A percentile compares a stretch with the other conserved stretches of the same genome.
phyloP scores from a whole-genome alignment of 495 filamentous ascomycete species.

The Xylaria scruposa region DNA sequence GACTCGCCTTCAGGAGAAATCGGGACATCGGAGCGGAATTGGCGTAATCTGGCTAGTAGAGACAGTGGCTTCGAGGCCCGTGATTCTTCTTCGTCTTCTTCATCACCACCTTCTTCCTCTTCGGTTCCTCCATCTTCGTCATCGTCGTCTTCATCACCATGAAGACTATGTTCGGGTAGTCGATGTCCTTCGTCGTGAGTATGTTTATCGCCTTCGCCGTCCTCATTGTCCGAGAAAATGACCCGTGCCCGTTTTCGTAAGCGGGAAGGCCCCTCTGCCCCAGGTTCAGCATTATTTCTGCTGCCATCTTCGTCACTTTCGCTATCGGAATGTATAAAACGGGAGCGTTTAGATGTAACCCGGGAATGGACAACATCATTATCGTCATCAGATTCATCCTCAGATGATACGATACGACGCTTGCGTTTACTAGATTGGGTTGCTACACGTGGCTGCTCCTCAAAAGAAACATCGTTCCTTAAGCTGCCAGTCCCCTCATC shows the following conservation, averaged over 20 bases:
- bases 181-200: background rate
- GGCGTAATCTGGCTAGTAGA: constrained; percentile 32
- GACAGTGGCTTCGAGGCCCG: constrained; percentile 28
- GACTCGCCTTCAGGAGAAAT: constrained; percentile 28
- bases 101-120: constrained; percentile 7
- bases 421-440: constrained; percentile 27
- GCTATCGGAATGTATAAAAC: constrained; percentile 7
- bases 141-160: background rate
- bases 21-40: constrained; percentile 36
- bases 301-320: constrained; percentile 1
- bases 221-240: constrained; percentile 8
- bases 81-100: constrained; percentile 30
- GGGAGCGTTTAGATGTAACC: constrained; percentile 13
- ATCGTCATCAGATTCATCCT: constrained; percentile 29
- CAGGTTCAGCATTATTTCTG: background rate
- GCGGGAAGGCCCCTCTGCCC: background rate
- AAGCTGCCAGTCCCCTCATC: constrained; percentile 6
- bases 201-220: background rate
- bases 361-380: background rate
- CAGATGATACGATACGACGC: constrained; percentile 38
- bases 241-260: background rate
- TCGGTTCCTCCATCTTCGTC: constrained; percentile 3
- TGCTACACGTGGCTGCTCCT: constrained; percentile 19
- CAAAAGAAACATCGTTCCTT: constrained; percentile 23
- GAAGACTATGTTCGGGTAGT: background rate